Evolutionary conservation across 768 basidiomycete genomes (phyloP).

Genomic region (Auricularia heimuer): DNA sequence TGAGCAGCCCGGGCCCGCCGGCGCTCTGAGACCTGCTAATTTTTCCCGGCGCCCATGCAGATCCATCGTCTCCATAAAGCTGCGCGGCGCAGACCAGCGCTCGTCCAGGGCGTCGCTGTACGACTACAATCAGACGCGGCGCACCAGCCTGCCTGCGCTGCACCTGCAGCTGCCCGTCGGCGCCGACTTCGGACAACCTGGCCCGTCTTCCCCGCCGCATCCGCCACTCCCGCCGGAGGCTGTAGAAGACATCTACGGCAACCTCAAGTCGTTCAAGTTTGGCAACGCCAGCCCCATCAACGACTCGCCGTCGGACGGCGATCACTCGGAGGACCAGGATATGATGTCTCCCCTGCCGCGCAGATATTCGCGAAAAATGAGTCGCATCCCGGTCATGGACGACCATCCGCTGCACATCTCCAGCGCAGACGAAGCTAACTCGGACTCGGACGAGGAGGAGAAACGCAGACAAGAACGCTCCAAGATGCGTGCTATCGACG

Average conservation of each 20-base stretch:
- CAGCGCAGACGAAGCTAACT: constrained; percentile 17
- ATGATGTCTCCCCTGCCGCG: neutral
- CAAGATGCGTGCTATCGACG: constrained; percentile 36
- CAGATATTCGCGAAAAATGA: neutral
- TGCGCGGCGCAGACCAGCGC: neutral
- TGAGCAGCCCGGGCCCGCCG: neutral
- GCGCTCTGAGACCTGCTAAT: neutral
- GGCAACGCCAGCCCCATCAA: neutral
- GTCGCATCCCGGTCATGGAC: neutral
- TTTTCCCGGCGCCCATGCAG: neutral
- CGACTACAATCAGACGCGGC: neutral
- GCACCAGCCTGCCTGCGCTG: neutral
- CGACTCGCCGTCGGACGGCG: neutral
- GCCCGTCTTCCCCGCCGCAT: neutral
- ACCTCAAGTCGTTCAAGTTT: neutral
- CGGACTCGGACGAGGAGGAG: constrained; percentile 28
- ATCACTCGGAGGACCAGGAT: neutral
- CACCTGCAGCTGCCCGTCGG: neutral
- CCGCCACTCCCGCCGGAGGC: neutral
- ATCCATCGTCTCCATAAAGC: neutral
- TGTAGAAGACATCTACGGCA: neutral
- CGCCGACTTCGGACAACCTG: neutral
- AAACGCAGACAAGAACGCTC: constrained; percentile 22
- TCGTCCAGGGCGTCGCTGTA: neutral
- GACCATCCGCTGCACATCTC: neutral